Conservation (phyloP, 1,139 yeast species). For the Suhomyces maxii region DNA sequence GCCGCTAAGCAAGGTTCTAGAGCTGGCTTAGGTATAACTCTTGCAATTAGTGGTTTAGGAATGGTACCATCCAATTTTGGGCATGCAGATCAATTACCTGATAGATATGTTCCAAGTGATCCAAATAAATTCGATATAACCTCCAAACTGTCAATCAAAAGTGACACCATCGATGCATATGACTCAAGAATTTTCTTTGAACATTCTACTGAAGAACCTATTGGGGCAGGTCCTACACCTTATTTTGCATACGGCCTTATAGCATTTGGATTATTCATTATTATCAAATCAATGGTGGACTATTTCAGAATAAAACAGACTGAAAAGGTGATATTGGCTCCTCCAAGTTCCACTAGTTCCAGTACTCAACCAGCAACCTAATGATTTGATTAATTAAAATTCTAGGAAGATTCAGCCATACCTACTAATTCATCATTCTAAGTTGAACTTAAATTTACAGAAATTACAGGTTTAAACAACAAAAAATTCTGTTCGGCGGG, state of each 20-base stretch:
- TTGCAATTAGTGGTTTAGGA: constrained; percentile 73
- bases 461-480: no score
- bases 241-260: constrained; percentile 59
- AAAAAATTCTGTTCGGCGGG: no score
- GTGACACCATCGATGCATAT: constrained; percentile 51
- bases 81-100: constrained; percentile 35
- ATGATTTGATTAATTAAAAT: no score
- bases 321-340: constrained; percentile 63
- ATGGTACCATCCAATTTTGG: constrained; percentile 65
- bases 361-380: constrained; percentile 1
- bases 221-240: constrained; percentile 30
- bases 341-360: constrained; percentile 25
- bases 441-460: no score
- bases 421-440: no score
- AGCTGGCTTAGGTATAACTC: constrained; percentile 86
- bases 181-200: constrained; percentile 34
- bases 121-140: constrained; percentile 58
- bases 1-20: constrained; percentile 97
- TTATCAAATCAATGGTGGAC: constrained; percentile 67
- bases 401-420: not conserved
- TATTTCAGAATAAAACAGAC: constrained; percentile 74
- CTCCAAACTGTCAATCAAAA: constrained; percentile 31
- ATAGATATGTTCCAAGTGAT: constrained; percentile 51
- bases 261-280: constrained; percentile 65
- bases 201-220: constrained; percentile 15